A percentile compares a stretch with the other conserved stretches of the same genome.
Conservation (phyloP, 257 asterid genomes). For the Ajuga chamaepitys region DNA sequence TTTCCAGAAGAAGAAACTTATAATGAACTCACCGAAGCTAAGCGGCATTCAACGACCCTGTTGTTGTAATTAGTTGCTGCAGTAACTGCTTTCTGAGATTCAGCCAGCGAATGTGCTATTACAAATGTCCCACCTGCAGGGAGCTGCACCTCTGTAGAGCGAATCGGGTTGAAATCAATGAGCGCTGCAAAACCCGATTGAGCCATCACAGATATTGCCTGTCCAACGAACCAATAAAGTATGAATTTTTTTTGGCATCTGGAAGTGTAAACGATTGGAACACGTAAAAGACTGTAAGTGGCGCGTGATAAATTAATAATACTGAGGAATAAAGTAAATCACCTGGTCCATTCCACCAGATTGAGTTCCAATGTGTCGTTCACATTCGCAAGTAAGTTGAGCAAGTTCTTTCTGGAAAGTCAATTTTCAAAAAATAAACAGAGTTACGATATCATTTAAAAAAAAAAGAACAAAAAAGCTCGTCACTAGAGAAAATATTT, state of each 20-base stretch:
- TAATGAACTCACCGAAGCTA: conserved; percentile 71
- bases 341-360: conserved; percentile 99
- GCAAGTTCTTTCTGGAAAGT: conserved; percentile 85
- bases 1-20: not conserved
- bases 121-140: conserved; percentile 86
- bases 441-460: not conserved
- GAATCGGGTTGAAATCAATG: conserved; percentile 91
- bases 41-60: conserved; percentile 89
- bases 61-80: conserved; percentile 94
- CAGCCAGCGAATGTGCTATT: conserved; percentile 88
- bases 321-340: conserved; percentile 8
- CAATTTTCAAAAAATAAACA: not conserved
- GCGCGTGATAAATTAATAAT: no score
- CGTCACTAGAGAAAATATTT: no score
- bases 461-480: no score
- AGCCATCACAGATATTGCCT: conserved; percentile 98
- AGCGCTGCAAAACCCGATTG: conserved; percentile 91
- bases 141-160: conserved; percentile 83
- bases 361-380: conserved; percentile 93
- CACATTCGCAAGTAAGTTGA: conserved; percentile 93
- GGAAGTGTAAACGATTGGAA: no score
- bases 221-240: conserved; percentile 12
- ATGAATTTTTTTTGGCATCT: no score
- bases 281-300: no score
- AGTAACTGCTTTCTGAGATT: conserved; percentile 91